Evolutionary conservation across 2,329 filamentous ascomycete genomes (phyloP).

Genomic region (Penicillium sclerotigenum): DNA sequence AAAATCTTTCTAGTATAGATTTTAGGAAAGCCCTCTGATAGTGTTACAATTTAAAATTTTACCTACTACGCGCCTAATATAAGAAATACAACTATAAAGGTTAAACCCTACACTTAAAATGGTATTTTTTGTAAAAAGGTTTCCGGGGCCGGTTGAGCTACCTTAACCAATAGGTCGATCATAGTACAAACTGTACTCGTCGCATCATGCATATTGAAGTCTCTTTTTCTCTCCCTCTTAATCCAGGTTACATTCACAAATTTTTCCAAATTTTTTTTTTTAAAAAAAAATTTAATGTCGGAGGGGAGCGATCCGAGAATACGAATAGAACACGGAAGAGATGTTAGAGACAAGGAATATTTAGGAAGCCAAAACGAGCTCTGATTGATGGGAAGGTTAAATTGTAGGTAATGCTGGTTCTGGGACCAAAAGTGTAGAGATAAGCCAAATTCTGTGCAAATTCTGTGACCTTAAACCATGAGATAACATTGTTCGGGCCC

Average conservation of each 20-base stretch:
- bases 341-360: slow-evolving; percentile 2
- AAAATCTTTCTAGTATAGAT: no score
- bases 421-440: slow-evolving; percentile 22
- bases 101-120: no score
- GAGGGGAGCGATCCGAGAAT: slow-evolving; percentile 21
- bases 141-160: no score
- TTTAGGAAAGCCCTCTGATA: no score
- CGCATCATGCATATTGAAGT: slow-evolving; percentile 8
- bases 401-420: slow-evolving; percentile 15
- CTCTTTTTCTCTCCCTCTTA: background rate
- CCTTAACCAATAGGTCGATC: background rate
- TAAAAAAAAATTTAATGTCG: no score
- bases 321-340: slow-evolving; percentile 24
- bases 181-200: background rate
- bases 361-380: slow-evolving; percentile 1
- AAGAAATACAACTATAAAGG: no score
- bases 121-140: no score
- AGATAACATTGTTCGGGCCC: slow-evolving; percentile 30
- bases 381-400: slow-evolving; percentile 18
- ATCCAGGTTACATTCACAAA: slow-evolving; percentile 4
- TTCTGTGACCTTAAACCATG: slow-evolving; percentile 38
- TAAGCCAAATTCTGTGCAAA: slow-evolving; percentile 24
- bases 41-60: no score
- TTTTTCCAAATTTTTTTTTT: background rate
- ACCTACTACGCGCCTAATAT: no score